phyloP scores from a whole-genome alignment of 2,329 filamentous ascomycete species.

The Thielaviopsis populi region DNA sequence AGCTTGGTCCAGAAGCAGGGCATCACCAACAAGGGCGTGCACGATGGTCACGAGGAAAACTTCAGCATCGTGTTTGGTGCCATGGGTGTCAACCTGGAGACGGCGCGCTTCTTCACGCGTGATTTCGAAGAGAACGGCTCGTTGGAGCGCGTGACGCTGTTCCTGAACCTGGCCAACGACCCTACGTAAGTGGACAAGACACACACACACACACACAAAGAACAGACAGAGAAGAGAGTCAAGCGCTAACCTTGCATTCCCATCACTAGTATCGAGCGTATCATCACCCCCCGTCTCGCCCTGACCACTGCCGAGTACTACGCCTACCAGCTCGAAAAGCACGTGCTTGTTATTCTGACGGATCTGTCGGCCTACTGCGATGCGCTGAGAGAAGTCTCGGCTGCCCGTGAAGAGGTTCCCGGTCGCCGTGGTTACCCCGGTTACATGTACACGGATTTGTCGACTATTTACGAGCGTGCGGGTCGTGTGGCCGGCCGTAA shows the following conservation, averaged over 20 bases:
- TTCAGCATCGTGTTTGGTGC: slow-evolving; percentile 99
- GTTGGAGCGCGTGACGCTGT: slow-evolving; percentile 90
- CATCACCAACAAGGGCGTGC: slow-evolving; percentile 77
- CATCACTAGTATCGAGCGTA: slow-evolving; percentile 74
- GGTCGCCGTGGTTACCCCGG: slow-evolving; percentile 98
- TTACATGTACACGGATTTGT: slow-evolving; percentile 99
- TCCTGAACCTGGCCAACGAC: slow-evolving; percentile 98
- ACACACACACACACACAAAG: background rate
- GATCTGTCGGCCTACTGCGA: slow-evolving; percentile 98
- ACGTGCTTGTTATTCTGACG: slow-evolving; percentile 96
- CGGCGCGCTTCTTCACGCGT: slow-evolving; percentile 91
- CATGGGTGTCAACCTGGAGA: slow-evolving; percentile 99
- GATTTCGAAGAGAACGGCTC: slow-evolving; percentile 99
- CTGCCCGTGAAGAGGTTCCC: slow-evolving; percentile 94
- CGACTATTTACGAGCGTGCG: slow-evolving; percentile 97
- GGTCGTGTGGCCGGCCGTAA: slow-evolving; percentile 94
- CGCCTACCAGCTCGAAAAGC: slow-evolving; percentile 98
- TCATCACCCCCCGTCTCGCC: slow-evolving; percentile 95
- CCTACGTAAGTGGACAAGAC: slow-evolving; percentile 57
- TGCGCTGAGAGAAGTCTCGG: slow-evolving; percentile 94
- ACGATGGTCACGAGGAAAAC: slow-evolving; percentile 96
- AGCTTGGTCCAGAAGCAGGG: slow-evolving; percentile 70
- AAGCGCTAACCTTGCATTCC: background rate
- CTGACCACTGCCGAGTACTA: slow-evolving; percentile 99
- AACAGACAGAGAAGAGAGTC: background rate